Base-by-base conservation (phyloP, 352 stramenopile species). In the Phytophthora ramorum region DNA sequence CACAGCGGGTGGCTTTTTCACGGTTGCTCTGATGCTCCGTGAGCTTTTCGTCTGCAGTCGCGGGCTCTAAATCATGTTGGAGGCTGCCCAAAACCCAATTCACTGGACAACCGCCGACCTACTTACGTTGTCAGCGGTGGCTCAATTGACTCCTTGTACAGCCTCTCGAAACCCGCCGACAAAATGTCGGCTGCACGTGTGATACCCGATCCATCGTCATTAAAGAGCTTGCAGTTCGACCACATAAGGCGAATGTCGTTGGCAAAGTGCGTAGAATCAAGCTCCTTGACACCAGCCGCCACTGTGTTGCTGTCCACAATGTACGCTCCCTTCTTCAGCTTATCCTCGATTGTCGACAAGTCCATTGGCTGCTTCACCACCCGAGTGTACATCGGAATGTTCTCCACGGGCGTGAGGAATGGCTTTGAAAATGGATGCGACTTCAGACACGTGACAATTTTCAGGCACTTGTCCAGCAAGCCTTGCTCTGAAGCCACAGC, bases 301-400 rank as follows among this genome's bases (percentile, higher is more conserved):
- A 30, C 55, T 5, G 58, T 67, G 5, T 72, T 80, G 34, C 68
- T 76, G 38, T 76, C 75, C n/a, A 81, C 67, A 30, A 76, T 63
- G 45, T 93, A 95, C 41, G 80, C 81, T 28, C 76, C 76, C 13
- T 76, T 58, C 45, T 84, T 69, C 10, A 95, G 68, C 50, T 92
- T 93, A n/a, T 50, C 70, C 49, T 82, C 75, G 22, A 95, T 87
- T 30, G 69, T 93, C 10, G 81, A 86, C 34, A 95, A 64, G 62
- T 95, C 87, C 87, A 93, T 95, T 7, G 85, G 87, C 49, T 92
- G 73, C 66, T 93, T 85, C 20, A 95, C 85, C 24, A 95, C 75
- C n/a, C 66, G 74, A 7, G 75, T 76, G 58, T 95, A 95, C 59
- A 91, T 64, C 7, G 81, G 81, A 19, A 95, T 79, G 46, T 91